Base-by-base conservation (phyloP, 257 asterid genomes). In the Nicotiana noctiflora region DNA sequence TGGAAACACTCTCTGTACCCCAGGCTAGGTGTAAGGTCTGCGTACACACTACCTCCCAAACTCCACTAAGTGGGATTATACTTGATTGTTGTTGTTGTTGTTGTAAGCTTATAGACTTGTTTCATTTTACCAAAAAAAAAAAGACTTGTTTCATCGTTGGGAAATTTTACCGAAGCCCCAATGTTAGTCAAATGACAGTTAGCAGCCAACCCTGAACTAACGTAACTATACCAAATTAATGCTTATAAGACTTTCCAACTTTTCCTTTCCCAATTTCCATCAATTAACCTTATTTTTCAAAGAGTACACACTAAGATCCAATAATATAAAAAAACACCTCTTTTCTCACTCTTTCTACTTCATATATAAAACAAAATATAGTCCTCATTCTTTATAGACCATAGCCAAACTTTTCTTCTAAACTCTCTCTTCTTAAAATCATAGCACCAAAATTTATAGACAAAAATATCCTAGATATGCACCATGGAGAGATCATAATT, bases 201-300 rank as follows among this genome's bases (percentile, higher is more conserved):
- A 62, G 74, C 84, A 82, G 82, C 89, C 87, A 86, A 86, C 87
- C 80, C 80, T 72, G 70, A 81, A 81, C 87, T 14, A 81, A 86
- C 83, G 21, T 17, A 64, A 79, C 70, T 49, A 52, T 13, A 29
- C 44, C 77, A 21, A 81, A 27, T 46, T 72, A 72, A 46, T 72
- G 23, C 40, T 23, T 23, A 51, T 62, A 8, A 64, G 18, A 78
- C 75, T 83, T 64, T 52, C 81, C 79, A 76, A 77, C 75, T 75
- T 40, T 40, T 83, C 29, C 82, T 62, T 49, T 37, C 79, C 87
- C n/a, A 64, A 65, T 27, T 81, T 34, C 12, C n/a, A 11, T 34
- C 57, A 37, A 52, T 32, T n/a, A n/a, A n/a, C n/a, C 18, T 18
- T 27, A 4, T 12, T 25, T 59, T 65, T 68, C 84, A 79, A 57